Evolutionary conservation across 2,329 filamentous ascomycete species (phyloP), one percentile per base, ranked within the genome.

Genomic region (Fusarium goolgardi): DNA sequence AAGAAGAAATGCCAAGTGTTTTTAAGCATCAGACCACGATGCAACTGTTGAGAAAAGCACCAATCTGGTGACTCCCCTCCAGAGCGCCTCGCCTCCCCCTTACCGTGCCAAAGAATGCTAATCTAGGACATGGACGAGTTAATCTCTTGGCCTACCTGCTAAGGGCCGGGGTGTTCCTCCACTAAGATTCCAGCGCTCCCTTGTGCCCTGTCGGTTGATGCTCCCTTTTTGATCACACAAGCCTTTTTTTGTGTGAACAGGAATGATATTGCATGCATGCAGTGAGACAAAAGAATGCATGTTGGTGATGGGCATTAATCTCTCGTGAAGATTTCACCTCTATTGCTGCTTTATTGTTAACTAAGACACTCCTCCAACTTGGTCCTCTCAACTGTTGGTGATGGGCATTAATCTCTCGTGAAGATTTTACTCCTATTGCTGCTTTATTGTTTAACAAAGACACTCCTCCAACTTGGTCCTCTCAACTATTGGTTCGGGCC

Each of bases 91-190:
- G 29, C 21, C 61, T 41, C 34, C 61, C 61, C 61, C 61, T 64
- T 64, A 52, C 45, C 58, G 45, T 39, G 23, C n/a, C 23, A 27
- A 21, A 27, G 23, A 49, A 40, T 45, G 46, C 44, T 55, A 59
- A 41, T 39, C 34, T 18, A 15, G 11, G 25, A 31, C 58, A 45
- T 25, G 27, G 59, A 3, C 12, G n/a, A 21, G 11, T 37, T 47
- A 47, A 64, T 64, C 59, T 64, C 59, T 64, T 59, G 29, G 59
- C 59, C 16, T 18, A 12, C 12, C 23, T 27, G 34, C 59, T 46
- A 51, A 21, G 45, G 18, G 40, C 59, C 13, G 15, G 44, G 43
- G 18, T 63, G 43, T 29, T 29, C 51, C 8, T 21, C 23, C 29
- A 32, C 18, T 46, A 37, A 57, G 41, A 46, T 32, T 52, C 35